Evolutionary conservation across 176 grass and related monocot genomes (phyloP).

Genomic region (Aechmea fasciata): DNA sequence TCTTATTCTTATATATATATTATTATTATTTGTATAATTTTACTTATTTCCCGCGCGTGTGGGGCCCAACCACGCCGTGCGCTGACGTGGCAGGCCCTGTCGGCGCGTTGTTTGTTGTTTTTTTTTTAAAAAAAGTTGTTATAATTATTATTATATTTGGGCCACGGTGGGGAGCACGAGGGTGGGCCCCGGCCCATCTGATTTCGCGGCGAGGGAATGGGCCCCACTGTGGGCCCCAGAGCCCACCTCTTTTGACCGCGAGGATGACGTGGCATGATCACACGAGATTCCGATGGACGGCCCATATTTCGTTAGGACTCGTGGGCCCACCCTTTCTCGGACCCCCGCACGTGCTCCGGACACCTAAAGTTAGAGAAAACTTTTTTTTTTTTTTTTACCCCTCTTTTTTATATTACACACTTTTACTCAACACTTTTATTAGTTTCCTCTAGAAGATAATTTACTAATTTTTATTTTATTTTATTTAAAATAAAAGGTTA

Average conservation of each 20-base stretch:
- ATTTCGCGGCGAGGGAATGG: slow-evolving; percentile 7
- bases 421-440: no score
- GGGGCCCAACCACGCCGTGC: not conserved
- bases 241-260: not conserved
- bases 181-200: not conserved
- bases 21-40: no score
- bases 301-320: not conserved
- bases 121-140: not conserved
- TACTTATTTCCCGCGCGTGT: not conserved
- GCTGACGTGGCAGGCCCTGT: slow-evolving; percentile 18
- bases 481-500: no score
- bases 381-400: no score
- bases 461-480: no score
- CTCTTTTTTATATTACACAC: no score
- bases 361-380: not conserved
- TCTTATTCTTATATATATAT: no score
- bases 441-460: no score
- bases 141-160: not conserved
- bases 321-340: not conserved
- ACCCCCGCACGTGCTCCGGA: not conserved
- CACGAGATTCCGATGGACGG: slow-evolving; percentile 9
- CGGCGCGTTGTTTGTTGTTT: slow-evolving; percentile 4
- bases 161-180: not conserved
- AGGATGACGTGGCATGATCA: slow-evolving; percentile 16
- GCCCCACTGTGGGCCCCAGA: not conserved